These are phyloP conservation scores for Starmerella apicola DNA, from an alignment of 805 yeast genomes.

Conservation along the genomic window DNA sequence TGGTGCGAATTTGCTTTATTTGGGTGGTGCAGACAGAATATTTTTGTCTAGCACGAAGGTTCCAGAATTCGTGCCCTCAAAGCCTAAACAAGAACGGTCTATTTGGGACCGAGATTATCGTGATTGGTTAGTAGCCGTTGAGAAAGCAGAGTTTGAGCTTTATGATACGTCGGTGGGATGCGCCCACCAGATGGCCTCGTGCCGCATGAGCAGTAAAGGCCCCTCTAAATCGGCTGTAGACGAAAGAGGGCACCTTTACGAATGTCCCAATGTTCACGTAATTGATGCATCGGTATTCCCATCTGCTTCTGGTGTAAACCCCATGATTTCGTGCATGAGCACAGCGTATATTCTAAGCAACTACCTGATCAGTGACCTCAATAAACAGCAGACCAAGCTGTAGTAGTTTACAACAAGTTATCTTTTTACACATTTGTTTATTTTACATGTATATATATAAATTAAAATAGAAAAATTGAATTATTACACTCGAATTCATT, in stretches of 20 bases:
- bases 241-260: constrained; percentile 35
- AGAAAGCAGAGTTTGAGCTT: constrained; percentile 12
- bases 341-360: constrained; percentile 34
- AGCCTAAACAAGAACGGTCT: constrained; percentile 26
- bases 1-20: constrained; percentile 36
- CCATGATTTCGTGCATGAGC: constrained; percentile 41
- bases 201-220: constrained; percentile 34
- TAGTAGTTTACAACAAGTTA: too few relatives aligned
- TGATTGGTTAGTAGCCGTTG: constrained; percentile 23
- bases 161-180: constrained; percentile 32
- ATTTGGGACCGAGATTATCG: constrained; percentile 35
- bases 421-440: too few relatives aligned
- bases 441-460: too few relatives aligned
- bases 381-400: constrained; percentile 8
- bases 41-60: constrained; percentile 25
- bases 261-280: constrained; percentile 37
- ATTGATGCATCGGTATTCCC: constrained; percentile 43
- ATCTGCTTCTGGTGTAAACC: constrained; percentile 42
- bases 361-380: constrained; percentile 27
- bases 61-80: constrained; percentile 30
- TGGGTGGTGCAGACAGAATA: constrained; percentile 39
- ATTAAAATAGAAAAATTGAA: too few relatives aligned
- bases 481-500: background rate
- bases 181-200: constrained; percentile 44
- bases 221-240: constrained; percentile 36